phyloP scores from a whole-genome alignment of 306 rosid genomes.

The Cyclanthera cordifolia region DNA sequence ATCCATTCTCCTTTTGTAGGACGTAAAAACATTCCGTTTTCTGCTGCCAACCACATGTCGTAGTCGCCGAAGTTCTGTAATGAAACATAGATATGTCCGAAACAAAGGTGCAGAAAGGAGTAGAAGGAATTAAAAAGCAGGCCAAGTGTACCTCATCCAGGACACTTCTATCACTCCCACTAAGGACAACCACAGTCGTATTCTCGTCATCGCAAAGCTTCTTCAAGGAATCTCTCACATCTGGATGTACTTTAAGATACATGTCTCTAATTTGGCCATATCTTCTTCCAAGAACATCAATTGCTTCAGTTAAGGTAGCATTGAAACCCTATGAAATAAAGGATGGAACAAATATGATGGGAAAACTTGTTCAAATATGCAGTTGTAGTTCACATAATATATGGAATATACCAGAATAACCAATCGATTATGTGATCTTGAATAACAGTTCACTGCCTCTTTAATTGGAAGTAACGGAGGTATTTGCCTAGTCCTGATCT shows the following conservation, averaged over 20 bases:
- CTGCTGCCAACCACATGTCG: slow-evolving; percentile 97
- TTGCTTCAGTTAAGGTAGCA: slow-evolving; percentile 77
- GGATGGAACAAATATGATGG: too few species aligned
- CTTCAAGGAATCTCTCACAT: slow-evolving; percentile 57
- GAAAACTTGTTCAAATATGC: too few species aligned
- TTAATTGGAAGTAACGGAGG: slow-evolving; percentile 73
- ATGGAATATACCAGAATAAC: slow-evolving; percentile 52
- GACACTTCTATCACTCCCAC: slow-evolving; percentile 70
- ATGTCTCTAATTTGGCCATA: slow-evolving; percentile 77
- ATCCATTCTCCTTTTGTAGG: slow-evolving; percentile 76
- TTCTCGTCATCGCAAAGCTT: slow-evolving; percentile 63
- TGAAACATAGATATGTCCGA: slow-evolving; percentile 27
- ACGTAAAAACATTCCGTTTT: slow-evolving; percentile 85
- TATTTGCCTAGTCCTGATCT: slow-evolving; percentile 76
- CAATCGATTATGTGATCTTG: slow-evolving; percentile 53
- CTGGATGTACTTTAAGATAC: slow-evolving; percentile 73
- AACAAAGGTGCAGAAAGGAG: slow-evolving; percentile 14
- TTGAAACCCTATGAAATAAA: slow-evolving; percentile 63
- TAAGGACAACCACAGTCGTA: slow-evolving; percentile 77
- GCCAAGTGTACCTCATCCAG: slow-evolving; percentile 50
- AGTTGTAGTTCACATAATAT: not conserved
- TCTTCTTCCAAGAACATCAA: slow-evolving; percentile 65
- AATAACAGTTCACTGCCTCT: slow-evolving; percentile 49
- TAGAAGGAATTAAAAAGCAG: too few species aligned
- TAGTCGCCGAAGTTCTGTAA: slow-evolving; percentile 72